Evolutionary conservation across 345 rosid genomes (phyloP).

Genomic region (Gynandropsis gynandra): DNA sequence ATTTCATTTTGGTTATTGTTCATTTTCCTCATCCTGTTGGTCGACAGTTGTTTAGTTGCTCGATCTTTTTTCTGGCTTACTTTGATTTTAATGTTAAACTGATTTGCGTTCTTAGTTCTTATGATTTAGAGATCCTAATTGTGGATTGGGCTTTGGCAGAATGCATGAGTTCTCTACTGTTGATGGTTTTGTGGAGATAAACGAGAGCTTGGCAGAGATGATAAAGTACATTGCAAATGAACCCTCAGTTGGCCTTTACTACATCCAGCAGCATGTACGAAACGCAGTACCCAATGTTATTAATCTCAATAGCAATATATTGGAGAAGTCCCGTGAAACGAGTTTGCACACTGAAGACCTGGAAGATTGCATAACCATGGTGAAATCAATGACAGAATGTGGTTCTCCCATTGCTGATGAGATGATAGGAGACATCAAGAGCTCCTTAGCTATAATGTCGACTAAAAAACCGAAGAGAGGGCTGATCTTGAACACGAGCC

Average conservation of each 20-base stretch:
- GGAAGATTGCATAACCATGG: conserved; percentile 68
- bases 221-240: conserved; percentile 84
- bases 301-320: conserved; percentile 45
- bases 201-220: conserved; percentile 82
- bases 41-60: no score
- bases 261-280: conserved; percentile 74
- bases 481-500: conserved; percentile 36
- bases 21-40: no score
- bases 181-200: conserved; percentile 93
- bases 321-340: conserved; percentile 50
- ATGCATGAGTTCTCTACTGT: conserved; percentile 90
- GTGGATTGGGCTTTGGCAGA: conserved; percentile 34
- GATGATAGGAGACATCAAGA: conserved; percentile 72
- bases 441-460: conserved; percentile 59
- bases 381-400: conserved; percentile 74
- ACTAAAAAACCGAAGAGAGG: conserved; percentile 62
- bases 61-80: no score
- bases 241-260: conserved; percentile 88
- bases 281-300: conserved; percentile 67
- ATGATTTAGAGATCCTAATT: no score
- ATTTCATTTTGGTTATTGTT: no score
- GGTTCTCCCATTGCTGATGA: conserved; percentile 69
- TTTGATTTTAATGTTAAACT: no score
- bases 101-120: no score
- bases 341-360: conserved; percentile 64